These are phyloP conservation scores for Solanum sitiens DNA, from an alignment of 257 asterid species.

Conservation along the genomic window DNA sequence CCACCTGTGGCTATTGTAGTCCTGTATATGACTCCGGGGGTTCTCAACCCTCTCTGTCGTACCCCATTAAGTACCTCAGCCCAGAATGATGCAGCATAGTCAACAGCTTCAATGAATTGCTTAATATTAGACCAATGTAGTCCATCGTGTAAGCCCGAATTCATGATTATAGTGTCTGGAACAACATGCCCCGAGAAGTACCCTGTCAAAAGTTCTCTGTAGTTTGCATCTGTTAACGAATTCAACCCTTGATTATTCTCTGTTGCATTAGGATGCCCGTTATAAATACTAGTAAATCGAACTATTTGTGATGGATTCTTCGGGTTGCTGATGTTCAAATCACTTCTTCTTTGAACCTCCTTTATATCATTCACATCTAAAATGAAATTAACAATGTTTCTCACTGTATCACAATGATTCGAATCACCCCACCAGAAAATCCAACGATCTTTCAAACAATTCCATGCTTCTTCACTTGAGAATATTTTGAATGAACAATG, in stretches of 20 bases:
- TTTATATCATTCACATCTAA: conserved; percentile 35
- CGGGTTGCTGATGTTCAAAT: conserved; percentile 72
- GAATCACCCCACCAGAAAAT: conserved; percentile 99
- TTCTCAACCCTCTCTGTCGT: conserved; percentile 25
- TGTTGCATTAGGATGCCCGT: conserved; percentile 59
- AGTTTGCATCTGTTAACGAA: conserved; percentile 36
- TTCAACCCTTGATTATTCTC: conserved; percentile 65
- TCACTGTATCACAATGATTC: conserved; percentile 77
- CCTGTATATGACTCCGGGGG: conserved; percentile 55
- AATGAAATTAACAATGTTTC: conserved; percentile 63
- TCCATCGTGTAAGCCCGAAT: conserved; percentile 88
- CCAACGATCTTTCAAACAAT: conserved; percentile 55
- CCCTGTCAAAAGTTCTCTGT: conserved; percentile 31
- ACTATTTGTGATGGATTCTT: conserved; percentile 44
- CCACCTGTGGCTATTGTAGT: conserved; percentile 90
- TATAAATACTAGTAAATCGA: conserved; percentile 72
- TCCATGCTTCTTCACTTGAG: conserved; percentile 47
- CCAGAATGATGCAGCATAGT: conserved; percentile 70
- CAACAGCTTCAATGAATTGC: conserved; percentile 43
- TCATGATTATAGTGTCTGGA: conserved; percentile 80
- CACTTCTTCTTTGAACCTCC: conserved; percentile 52
- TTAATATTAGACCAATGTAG: conserved; percentile 53
- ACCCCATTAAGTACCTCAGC: conserved; percentile 39
- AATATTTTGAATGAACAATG: conserved; percentile 85
- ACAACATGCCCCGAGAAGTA: conserved; percentile 40